Evolutionary conservation across 2,329 filamentous ascomycete species (phyloP).

Genomic region (Nemania serpens): DNA sequence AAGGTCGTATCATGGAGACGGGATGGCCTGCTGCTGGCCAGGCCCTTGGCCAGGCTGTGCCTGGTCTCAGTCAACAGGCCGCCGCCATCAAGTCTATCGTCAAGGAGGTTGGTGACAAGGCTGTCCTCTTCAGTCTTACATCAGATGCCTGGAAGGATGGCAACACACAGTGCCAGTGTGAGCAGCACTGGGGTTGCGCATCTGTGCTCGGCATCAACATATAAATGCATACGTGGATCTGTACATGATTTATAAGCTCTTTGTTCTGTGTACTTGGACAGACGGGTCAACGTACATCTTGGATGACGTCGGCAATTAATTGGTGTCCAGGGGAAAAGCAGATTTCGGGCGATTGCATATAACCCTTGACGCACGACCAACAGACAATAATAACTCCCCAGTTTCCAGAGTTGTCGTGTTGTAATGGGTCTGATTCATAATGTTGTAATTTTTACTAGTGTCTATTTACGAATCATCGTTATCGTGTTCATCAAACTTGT

Average conservation of each 20-base stretch:
- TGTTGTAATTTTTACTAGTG: slow-evolving; percentile 53
- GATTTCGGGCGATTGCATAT: slow-evolving; percentile 24
- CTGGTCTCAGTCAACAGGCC: slow-evolving; percentile 69
- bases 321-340: slow-evolving; percentile 17
- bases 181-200: slow-evolving; percentile 67
- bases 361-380: slow-evolving; percentile 16
- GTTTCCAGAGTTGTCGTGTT: slow-evolving; percentile 35
- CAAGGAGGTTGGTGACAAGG: slow-evolving; percentile 65
- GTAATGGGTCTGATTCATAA: slow-evolving; percentile 47
- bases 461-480: slow-evolving; percentile 39
- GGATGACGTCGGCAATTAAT: background rate
- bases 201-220: slow-evolving; percentile 35
- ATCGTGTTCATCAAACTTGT: slow-evolving; percentile 11
- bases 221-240: slow-evolving; percentile 20
- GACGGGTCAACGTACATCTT: slow-evolving; percentile 11
- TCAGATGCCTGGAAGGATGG: slow-evolving; percentile 82
- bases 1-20: slow-evolving; percentile 83
- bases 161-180: slow-evolving; percentile 67
- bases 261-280: slow-evolving; percentile 27
- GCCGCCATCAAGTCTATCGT: slow-evolving; percentile 74
- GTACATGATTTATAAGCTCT: slow-evolving; percentile 29
- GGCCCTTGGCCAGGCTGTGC: slow-evolving; percentile 73
- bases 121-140: slow-evolving; percentile 80
- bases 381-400: slow-evolving; percentile 34
- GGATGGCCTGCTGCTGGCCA: slow-evolving; percentile 80